phyloP scores from a whole-genome alignment of 2,329 filamentous ascomycete species.

The Podosphaera fusca region DNA sequence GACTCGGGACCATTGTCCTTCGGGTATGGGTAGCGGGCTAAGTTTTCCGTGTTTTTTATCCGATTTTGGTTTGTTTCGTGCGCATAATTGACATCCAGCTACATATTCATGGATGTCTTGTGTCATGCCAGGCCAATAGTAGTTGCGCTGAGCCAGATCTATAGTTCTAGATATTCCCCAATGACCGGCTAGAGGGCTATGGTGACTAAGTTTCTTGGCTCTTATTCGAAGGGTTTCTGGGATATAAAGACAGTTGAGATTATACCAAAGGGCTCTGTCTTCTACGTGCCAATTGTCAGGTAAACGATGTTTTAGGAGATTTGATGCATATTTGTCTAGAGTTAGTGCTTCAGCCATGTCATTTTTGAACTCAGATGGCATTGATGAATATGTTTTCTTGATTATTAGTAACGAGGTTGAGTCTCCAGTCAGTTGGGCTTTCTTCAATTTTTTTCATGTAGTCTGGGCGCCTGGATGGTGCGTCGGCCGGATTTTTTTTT shows the following conservation, averaged over 20 bases:
- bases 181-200: not conserved
- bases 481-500: not conserved
- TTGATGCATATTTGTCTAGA: not conserved
- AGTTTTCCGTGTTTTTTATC: not conserved
- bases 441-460: not conserved
- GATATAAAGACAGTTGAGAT: not conserved
- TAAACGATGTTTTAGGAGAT: not conserved
- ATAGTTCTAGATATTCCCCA: not conserved
- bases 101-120: not conserved
- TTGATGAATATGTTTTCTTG: not conserved
- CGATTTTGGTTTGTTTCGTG: not conserved
- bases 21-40: not conserved
- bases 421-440: not conserved
- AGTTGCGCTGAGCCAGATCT: not conserved
- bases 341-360: not conserved
- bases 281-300: not conserved
- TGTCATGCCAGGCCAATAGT: not conserved
- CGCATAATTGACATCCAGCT: not conserved
- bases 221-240: not conserved
- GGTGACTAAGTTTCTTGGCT: constrained; percentile 1
- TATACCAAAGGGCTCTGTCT: not conserved
- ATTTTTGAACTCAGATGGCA: not conserved
- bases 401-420: not conserved
- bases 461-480: not conserved
- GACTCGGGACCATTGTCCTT: not conserved